Evolutionary conservation across 148 eudicot genomes (phyloP).

Genomic region (Talinum fruticosum): DNA sequence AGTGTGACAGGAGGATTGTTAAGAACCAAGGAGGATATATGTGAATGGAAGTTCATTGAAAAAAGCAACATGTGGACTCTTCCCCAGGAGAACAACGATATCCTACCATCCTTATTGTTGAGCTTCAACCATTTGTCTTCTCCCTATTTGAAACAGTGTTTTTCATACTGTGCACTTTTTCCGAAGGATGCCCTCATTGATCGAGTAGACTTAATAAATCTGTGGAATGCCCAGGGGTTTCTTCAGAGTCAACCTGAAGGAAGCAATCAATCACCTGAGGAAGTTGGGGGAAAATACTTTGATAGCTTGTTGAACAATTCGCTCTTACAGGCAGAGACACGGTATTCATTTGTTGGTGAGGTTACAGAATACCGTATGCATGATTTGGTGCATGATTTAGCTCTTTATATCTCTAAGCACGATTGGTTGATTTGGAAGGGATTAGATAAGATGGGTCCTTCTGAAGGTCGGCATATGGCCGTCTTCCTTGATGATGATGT

Average conservation of each 20-base stretch:
- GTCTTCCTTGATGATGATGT: conserved; percentile 1
- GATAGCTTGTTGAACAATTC: conserved; percentile 15
- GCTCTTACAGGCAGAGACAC: not conserved
- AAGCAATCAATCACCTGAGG: not conserved
- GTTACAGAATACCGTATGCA: conserved; percentile 3
- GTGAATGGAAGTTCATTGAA: conserved; percentile 19
- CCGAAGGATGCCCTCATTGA: conserved; percentile 1
- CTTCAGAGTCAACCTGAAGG: not conserved
- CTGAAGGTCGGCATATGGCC: conserved; percentile 14
- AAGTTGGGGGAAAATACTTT: conserved; percentile 14
- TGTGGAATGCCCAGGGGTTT: conserved; percentile 25
- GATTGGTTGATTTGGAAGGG: conserved; percentile 13
- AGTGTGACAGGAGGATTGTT: not conserved
- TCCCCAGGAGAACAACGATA: not conserved
- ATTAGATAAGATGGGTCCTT: conserved; percentile 1
- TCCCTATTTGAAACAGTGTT: conserved; percentile 16
- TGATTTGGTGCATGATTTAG: conserved; percentile 24
- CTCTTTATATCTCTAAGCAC: not conserved
- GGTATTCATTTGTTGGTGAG: no score
- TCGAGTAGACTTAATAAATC: not conserved
- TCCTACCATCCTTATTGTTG: conserved; percentile 15
- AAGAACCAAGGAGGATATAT: not conserved
- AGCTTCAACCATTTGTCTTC: conserved; percentile 19
- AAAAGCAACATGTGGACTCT: conserved; percentile 9
- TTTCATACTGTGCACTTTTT: conserved; percentile 16